Percentiles rank a stretch among this genome's conserved stretches.
These are phyloP conservation scores for Psilocybe cyanescens DNA, from an alignment of 768 basidiomycete species.

Conservation along the genomic window DNA sequence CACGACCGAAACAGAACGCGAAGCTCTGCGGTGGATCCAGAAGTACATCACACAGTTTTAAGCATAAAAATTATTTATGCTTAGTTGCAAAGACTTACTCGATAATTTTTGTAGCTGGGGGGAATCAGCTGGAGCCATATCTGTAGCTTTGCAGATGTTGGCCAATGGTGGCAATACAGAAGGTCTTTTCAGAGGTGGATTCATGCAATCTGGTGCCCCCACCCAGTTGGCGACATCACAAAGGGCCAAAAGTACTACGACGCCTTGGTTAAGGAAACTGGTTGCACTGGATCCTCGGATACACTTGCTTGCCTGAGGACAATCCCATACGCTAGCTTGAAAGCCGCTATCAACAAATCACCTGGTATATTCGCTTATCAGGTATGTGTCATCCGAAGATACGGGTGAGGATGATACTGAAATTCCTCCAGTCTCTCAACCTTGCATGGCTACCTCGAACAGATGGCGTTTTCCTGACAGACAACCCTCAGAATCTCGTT, in stretches of 20 bases:
- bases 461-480: slow-evolving; percentile 54
- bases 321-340: slow-evolving; percentile 37
- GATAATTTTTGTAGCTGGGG: slow-evolving; percentile 33
- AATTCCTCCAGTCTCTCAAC: slow-evolving; percentile 36
- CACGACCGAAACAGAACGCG: slow-evolving; percentile 41
- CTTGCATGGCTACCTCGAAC: slow-evolving; percentile 53
- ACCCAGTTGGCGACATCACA: slow-evolving; percentile 43
- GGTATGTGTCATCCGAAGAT: slow-evolving; percentile 23
- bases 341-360: slow-evolving; percentile 41
- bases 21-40: slow-evolving; percentile 67
- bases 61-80: not conserved
- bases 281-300: slow-evolving; percentile 34
- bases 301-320: slow-evolving; percentile 46
- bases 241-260: slow-evolving; percentile 49
- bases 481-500: slow-evolving; percentile 45
- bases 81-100: not conserved
- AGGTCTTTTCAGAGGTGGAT: slow-evolving; percentile 49
- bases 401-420: not conserved
- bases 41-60: slow-evolving; percentile 64
- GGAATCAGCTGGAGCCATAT: slow-evolving; percentile 55
- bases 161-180: slow-evolving; percentile 47
- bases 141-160: slow-evolving; percentile 54
- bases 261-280: slow-evolving; percentile 37
- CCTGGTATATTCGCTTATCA: slow-evolving; percentile 44
- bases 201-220: slow-evolving; percentile 50